These are phyloP conservation scores for Xylaria sp. DNA, from an alignment of 2,329 filamentous ascomycete genomes.

Conservation along the genomic window DNA sequence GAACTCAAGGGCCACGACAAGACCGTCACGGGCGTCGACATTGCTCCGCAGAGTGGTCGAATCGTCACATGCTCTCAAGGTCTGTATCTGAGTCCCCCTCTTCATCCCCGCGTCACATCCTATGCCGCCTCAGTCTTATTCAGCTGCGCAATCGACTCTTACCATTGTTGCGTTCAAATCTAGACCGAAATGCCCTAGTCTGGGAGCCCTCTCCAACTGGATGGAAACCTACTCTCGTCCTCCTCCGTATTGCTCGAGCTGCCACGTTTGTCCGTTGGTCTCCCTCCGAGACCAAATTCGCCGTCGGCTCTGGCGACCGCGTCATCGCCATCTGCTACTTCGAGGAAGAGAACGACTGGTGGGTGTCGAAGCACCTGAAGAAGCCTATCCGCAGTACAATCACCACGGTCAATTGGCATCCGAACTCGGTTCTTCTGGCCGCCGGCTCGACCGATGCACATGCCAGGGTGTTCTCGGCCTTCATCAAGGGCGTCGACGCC, in stretches of 20 bases:
- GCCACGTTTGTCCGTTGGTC: slow-evolving; percentile 98
- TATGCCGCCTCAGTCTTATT: not conserved
- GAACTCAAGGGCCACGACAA: slow-evolving; percentile 98
- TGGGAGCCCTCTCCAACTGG: slow-evolving; percentile 94
- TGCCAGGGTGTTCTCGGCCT: slow-evolving; percentile 91
- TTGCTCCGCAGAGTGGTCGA: slow-evolving; percentile 87
- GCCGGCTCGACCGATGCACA: slow-evolving; percentile 98
- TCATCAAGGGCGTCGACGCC: slow-evolving; percentile 93
- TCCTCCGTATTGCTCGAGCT: slow-evolving; percentile 95
- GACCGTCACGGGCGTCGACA: slow-evolving; percentile 94
- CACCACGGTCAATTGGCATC: slow-evolving; percentile 95
- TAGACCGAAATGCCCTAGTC: slow-evolving; percentile 96
- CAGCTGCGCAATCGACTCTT: not conserved
- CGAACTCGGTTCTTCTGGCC: slow-evolving; percentile 93
- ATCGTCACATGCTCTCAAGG: slow-evolving; percentile 99
- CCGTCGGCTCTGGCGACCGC: slow-evolving; percentile 93
- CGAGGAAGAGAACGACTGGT: slow-evolving; percentile 99
- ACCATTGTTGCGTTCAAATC: slow-evolving; percentile 7
- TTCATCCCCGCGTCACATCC: too few species aligned
- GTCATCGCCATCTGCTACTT: slow-evolving; percentile 99
- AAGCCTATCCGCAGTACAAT: slow-evolving; percentile 98
- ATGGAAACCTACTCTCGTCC: slow-evolving; percentile 96
- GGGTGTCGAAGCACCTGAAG: slow-evolving; percentile 99
- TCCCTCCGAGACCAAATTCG: slow-evolving; percentile 96
- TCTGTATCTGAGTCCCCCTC: slow-evolving; percentile 53